Conservation (phyloP, 148 eudicot genomes). For the Beta vulgaris region DNA sequence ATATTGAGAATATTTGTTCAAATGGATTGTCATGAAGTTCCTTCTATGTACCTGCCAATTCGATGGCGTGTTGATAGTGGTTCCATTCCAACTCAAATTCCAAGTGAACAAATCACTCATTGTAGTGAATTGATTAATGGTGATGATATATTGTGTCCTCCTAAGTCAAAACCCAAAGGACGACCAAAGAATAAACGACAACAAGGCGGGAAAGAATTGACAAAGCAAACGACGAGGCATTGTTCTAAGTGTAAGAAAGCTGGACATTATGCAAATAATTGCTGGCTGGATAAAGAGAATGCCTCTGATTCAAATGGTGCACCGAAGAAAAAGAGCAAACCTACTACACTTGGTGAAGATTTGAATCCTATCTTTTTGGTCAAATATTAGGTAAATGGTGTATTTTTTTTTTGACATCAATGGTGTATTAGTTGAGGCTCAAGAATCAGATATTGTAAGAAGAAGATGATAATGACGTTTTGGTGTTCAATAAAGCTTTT, state of each 20-base stretch:
- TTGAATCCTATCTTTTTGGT: neutral
- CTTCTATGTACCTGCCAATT: neutral
- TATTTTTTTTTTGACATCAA: too few relatives aligned
- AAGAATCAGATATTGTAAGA: too few relatives aligned
- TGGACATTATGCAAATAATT: neutral
- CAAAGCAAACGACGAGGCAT: neutral
- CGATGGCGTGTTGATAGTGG: neutral
- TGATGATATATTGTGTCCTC: neutral
- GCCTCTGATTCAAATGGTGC: neutral
- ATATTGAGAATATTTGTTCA: conserved; percentile 3
- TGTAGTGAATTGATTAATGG: neutral
- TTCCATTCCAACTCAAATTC: neutral
- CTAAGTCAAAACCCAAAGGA: neutral
- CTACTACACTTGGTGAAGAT: neutral
- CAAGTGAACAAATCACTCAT: neutral
- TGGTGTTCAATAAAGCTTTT: too few relatives aligned
- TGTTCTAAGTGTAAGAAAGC: neutral
- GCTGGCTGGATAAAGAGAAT: neutral
- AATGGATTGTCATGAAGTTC: neutral
- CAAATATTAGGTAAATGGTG: neutral
- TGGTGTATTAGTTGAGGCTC: too few relatives aligned
- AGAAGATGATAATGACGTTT: too few relatives aligned
- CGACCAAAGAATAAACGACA: neutral
- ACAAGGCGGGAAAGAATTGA: neutral
- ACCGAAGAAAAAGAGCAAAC: neutral